These are phyloP conservation scores for Hericium alpestre DNA, from an alignment of 768 basidiomycete species.

Conservation along the genomic window DNA sequence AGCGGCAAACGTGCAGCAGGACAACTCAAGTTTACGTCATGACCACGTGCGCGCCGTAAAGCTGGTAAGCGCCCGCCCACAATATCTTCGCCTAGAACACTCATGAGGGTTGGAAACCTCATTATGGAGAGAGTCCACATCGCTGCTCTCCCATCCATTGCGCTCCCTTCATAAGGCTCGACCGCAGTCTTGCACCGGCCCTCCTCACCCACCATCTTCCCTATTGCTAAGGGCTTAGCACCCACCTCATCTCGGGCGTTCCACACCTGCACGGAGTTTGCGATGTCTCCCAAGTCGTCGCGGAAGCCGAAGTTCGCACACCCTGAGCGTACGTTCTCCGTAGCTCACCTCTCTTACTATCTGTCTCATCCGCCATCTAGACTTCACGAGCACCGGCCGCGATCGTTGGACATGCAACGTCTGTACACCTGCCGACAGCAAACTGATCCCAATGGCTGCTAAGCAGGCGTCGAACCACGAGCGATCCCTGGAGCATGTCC, in stretches of 20 bases:
- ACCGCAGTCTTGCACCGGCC: too few relatives aligned
- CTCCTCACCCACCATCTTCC: too few relatives aligned
- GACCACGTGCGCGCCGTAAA: background rate
- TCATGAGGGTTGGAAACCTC: too few relatives aligned
- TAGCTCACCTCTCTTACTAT: background rate
- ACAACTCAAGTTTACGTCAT: too few relatives aligned
- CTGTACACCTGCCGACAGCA: slow-evolving; percentile 18
- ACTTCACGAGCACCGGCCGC: slow-evolving; percentile 15
- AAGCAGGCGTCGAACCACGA: slow-evolving; percentile 25
- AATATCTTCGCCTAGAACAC: background rate
- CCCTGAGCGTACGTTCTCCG: background rate
- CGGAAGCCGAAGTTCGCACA: background rate
- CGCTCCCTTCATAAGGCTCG: too few relatives aligned
- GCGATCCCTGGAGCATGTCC: slow-evolving; percentile 14
- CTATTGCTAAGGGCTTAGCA: too few relatives aligned
- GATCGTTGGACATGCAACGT: slow-evolving; percentile 23
- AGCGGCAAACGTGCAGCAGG: too few relatives aligned
- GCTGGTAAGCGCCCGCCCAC: background rate
- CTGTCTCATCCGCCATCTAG: slow-evolving; percentile 7
- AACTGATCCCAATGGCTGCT: slow-evolving; percentile 14
- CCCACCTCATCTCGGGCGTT: too few relatives aligned
- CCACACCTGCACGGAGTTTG: background rate
- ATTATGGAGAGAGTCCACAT: too few relatives aligned
- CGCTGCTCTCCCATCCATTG: too few relatives aligned
- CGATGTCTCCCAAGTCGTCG: background rate